Conservation (phyloP, 2,329 filamentous ascomycete genomes). For the Nemania sp. region DNA sequence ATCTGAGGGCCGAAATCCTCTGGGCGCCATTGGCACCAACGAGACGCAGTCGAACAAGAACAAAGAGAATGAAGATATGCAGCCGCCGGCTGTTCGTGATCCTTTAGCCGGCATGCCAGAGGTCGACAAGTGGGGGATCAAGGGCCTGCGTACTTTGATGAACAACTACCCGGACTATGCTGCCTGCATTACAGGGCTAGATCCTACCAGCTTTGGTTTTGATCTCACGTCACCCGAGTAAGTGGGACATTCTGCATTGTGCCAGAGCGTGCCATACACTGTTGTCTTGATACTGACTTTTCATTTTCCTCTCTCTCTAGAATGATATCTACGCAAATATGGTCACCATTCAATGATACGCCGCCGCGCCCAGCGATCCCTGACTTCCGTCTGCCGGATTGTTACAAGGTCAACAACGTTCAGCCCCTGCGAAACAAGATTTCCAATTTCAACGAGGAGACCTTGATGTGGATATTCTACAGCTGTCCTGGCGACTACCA, state of each 20-base stretch:
- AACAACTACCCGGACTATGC: slow-evolving; percentile 67
- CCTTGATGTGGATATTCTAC: slow-evolving; percentile 72
- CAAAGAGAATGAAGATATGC: slow-evolving; percentile 50
- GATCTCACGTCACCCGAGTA: slow-evolving; percentile 64
- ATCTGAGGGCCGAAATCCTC: slow-evolving; percentile 46
- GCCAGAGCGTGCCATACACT: background rate
- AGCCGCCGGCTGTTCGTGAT: slow-evolving; percentile 54
- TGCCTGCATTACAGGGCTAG: slow-evolving; percentile 63
- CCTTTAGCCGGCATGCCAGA: slow-evolving; percentile 65
- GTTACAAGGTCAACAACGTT: slow-evolving; percentile 69
- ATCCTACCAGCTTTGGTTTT: slow-evolving; percentile 60
- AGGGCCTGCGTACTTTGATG: slow-evolving; percentile 66
- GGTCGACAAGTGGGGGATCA: slow-evolving; percentile 67
- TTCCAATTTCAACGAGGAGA: slow-evolving; percentile 69
- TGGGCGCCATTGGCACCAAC: slow-evolving; percentile 53
- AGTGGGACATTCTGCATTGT: slow-evolving; percentile 36
- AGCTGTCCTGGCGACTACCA: slow-evolving; percentile 66
- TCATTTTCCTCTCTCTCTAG: slow-evolving; percentile 41
- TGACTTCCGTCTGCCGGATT: slow-evolving; percentile 65
- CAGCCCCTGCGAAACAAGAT: slow-evolving; percentile 69
- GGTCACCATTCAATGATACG: slow-evolving; percentile 64
- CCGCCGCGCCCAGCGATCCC: slow-evolving; percentile 62
- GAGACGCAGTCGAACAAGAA: slow-evolving; percentile 47
- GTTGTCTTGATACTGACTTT: slow-evolving; percentile 25
- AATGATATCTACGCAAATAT: slow-evolving; percentile 62